phyloP scores from a whole-genome alignment of 2,329 filamentous ascomycete species.

The Aureobasidium musti region DNA sequence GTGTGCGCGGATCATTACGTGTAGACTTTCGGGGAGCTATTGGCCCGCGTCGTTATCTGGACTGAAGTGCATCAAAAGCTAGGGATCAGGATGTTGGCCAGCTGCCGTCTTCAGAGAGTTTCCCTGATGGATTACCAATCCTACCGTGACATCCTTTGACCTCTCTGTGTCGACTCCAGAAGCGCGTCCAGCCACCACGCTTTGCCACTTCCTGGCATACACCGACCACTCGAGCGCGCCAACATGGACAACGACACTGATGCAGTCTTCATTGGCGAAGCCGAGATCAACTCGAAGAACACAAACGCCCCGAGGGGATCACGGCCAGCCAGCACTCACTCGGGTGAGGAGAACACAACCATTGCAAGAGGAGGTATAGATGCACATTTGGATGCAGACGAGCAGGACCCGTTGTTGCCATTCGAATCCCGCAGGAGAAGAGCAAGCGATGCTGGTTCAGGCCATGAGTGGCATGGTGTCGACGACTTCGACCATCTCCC shows the following conservation, averaged over 20 bases:
- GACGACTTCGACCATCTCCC: conserved; percentile 62
- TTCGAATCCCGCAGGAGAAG: conserved; percentile 20
- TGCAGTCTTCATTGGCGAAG: conserved; percentile 40
- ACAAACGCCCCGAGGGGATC: background rate
- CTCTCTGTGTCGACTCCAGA: background rate
- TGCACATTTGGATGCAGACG: conserved; percentile 22
- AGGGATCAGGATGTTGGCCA: conserved; percentile 17
- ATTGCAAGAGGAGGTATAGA: conserved; percentile 32
- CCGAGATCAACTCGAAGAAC: conserved; percentile 37
- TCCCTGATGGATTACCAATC: conserved; percentile 26
- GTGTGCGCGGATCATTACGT: conserved; percentile 26
- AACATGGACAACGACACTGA: conserved; percentile 37
- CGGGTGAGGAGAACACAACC: conserved; percentile 30
- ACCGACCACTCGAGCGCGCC: background rate
- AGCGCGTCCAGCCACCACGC: background rate
- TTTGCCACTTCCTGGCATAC: background rate
- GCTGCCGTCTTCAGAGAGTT: conserved; percentile 1
- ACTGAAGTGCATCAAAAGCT: conserved; percentile 1
- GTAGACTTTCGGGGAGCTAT: conserved; percentile 23
- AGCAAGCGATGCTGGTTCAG: conserved; percentile 34
- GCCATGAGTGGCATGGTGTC: conserved; percentile 33
- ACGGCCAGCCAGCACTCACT: background rate
- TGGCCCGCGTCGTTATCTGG: conserved; percentile 25
- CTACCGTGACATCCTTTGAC: background rate
- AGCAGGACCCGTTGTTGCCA: conserved; percentile 35